Evolutionary conservation across 2,329 filamentous ascomycete genomes (phyloP).

Genomic region (Aspergillus alliaceus): DNA sequence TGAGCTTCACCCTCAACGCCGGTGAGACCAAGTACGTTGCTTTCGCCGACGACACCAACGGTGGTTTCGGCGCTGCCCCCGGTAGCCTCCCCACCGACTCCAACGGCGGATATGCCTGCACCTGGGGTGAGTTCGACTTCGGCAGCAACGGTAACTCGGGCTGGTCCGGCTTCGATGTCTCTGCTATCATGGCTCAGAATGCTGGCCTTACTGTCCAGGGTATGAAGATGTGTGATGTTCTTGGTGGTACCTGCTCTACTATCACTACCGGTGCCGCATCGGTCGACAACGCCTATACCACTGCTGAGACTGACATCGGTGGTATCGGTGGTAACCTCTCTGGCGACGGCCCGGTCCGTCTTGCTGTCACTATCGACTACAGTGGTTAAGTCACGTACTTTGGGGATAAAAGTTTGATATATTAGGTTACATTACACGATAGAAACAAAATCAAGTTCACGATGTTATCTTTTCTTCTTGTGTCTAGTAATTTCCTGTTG

Average conservation of each 20-base stretch:
- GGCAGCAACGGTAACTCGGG: constrained; percentile 26
- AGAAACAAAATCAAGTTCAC: not conserved
- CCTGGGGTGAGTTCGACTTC: constrained; percentile 40
- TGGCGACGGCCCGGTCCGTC: constrained; percentile 22
- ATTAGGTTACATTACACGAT: not conserved
- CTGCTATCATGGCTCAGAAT: constrained; percentile 35
- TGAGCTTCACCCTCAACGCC: constrained; percentile 30
- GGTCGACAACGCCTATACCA: constrained; percentile 36
- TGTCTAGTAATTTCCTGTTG: no score
- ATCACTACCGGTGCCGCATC: constrained; percentile 23
- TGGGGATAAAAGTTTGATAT: not conserved
- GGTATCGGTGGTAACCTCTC: constrained; percentile 38
- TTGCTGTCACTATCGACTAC: constrained; percentile 31
- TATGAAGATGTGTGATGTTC: constrained; percentile 36
- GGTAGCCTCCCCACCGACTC: constrained; percentile 26
- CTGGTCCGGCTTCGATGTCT: constrained; percentile 38
- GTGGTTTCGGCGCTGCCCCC: constrained; percentile 32
- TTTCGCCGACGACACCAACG: constrained; percentile 37
- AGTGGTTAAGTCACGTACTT: constrained; percentile 19
- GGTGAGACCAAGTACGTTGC: constrained; percentile 39
- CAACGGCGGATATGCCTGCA: constrained; percentile 29
- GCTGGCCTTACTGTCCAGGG: constrained; percentile 32
- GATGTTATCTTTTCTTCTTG: not conserved
- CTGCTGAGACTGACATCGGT: constrained; percentile 25
- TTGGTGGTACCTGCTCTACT: constrained; percentile 29